Conservation (phyloP, 495 filamentous ascomycete genomes). For the Xylaria acuta region DNA sequence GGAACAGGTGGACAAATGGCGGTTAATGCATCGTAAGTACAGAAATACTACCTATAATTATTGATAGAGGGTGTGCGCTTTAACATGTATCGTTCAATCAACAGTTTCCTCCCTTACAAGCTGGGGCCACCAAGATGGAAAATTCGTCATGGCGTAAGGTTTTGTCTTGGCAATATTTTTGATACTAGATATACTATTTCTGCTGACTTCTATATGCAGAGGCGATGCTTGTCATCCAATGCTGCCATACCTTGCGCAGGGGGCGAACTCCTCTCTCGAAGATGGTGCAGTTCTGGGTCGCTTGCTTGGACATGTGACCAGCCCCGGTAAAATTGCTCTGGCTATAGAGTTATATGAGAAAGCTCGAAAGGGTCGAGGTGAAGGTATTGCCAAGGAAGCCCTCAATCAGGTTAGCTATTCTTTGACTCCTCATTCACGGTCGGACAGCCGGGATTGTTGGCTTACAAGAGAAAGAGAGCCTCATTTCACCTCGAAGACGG, state of each 20-base stretch:
- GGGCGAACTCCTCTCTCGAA: constrained; percentile 61
- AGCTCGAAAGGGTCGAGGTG: constrained; percentile 65
- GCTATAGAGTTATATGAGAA: constrained; percentile 64
- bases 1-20: neutral
- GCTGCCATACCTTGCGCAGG: constrained; percentile 71
- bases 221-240: constrained; percentile 63
- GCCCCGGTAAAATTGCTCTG: constrained; percentile 47
- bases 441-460: neutral
- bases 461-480: neutral
- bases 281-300: constrained; percentile 60
- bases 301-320: constrained; percentile 60
- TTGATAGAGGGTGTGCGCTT: neutral
- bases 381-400: constrained; percentile 58
- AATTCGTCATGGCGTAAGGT: constrained; percentile 6
- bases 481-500: constrained; percentile 2
- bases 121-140: neutral
- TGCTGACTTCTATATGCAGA: neutral
- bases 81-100: neutral
- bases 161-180: neutral
- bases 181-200: neutral
- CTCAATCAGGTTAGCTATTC: neutral
- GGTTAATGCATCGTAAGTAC: neutral
- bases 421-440: neutral
- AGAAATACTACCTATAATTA: neutral
- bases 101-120: neutral